Percentiles rank a stretch among this genome's conserved stretches.
Evolutionary conservation across 1,139 yeast genomes (phyloP).

Genomic region (Arxiozyma bovina): DNA sequence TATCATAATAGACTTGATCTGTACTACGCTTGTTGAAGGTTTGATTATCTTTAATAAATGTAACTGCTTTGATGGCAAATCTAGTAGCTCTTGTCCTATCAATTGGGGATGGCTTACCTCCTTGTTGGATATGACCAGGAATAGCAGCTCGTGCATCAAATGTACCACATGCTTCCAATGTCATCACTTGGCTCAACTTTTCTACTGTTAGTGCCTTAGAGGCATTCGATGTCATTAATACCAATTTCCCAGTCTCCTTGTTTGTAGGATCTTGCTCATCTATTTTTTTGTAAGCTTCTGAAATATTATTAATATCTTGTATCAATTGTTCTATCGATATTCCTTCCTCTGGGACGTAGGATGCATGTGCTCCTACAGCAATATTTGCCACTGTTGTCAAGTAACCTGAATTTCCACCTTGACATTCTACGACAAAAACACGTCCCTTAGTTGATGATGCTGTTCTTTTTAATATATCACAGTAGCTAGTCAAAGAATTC

Average conservation of each 20-base stretch:
- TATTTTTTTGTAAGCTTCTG: constrained; percentile 60
- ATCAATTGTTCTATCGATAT: constrained; percentile 64
- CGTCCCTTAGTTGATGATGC: constrained; percentile 93
- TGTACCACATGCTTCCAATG: constrained; percentile 53
- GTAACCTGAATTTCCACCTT: constrained; percentile 94
- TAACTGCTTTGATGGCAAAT: constrained; percentile 59
- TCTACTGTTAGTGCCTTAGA: constrained; percentile 55
- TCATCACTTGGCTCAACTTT: constrained; percentile 56
- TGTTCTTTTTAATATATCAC: constrained; percentile 90
- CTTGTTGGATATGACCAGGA: constrained; percentile 82
- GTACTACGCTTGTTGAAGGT: constrained; percentile 24
- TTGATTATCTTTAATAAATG: constrained; percentile 48
- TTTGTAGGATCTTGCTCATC: constrained; percentile 48
- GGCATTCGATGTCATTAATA: constrained; percentile 61
- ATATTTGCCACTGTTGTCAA: constrained; percentile 83
- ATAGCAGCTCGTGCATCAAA: constrained; percentile 69
- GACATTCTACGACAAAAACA: constrained; percentile 92
- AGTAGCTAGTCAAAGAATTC: constrained; percentile 79
- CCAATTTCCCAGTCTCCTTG: constrained; percentile 60
- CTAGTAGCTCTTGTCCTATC: constrained; percentile 65
- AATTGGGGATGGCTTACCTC: constrained; percentile 64
- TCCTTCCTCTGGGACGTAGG: constrained; percentile 87
- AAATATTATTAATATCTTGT: constrained; percentile 64
- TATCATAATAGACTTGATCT: constrained; percentile 29
- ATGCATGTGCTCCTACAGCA: constrained; percentile 86